Conservation (phyloP, 2,329 filamentous ascomycete species). For the Fusarium albosuccineum region DNA sequence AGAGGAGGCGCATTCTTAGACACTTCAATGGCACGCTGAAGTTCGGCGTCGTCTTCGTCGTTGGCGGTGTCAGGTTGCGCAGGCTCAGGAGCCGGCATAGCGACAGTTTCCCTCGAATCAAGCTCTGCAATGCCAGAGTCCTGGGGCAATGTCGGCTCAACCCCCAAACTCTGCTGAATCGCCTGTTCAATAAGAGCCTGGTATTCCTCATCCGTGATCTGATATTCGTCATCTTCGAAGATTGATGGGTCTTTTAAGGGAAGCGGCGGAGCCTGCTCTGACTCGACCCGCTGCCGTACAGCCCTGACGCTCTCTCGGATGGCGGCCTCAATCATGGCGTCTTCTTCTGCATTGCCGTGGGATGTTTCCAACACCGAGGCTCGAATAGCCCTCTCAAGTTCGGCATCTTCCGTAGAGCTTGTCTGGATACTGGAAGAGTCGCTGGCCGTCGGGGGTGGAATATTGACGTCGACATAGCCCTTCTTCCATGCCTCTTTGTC, state of each 20-base stretch:
- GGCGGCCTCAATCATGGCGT: slow-evolving; percentile 77
- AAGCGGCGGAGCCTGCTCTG: slow-evolving; percentile 43
- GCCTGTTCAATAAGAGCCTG: slow-evolving; percentile 69
- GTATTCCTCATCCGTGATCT: slow-evolving; percentile 70
- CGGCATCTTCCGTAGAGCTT: slow-evolving; percentile 60
- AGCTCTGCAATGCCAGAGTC: slow-evolving; percentile 36
- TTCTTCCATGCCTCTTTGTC: slow-evolving; percentile 60
- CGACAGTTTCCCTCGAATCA: slow-evolving; percentile 14
- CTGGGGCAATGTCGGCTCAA: slow-evolving; percentile 31
- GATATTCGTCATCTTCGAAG: slow-evolving; percentile 57
- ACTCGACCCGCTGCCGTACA: slow-evolving; percentile 51
- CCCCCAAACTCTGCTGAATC: slow-evolving; percentile 63
- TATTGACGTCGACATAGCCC: slow-evolving; percentile 36
- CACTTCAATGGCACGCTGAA: slow-evolving; percentile 57
- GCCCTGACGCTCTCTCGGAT: slow-evolving; percentile 79
- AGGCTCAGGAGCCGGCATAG: not conserved
- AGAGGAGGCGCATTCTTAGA: slow-evolving; percentile 50
- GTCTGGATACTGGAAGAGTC: slow-evolving; percentile 27
- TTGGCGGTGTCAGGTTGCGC: not conserved
- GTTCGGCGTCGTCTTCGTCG: slow-evolving; percentile 52
- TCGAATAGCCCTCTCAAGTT: slow-evolving; percentile 79
- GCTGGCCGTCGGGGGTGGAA: slow-evolving; percentile 22
- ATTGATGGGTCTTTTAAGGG: slow-evolving; percentile 48
- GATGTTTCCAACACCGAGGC: slow-evolving; percentile 78
- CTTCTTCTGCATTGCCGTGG: slow-evolving; percentile 75